A percentile compares a stretch with the other conserved stretches of the same genome.
Evolutionary conservation across 257 asterid genomes (phyloP).

Genomic region (Catharanthus roseus): DNA sequence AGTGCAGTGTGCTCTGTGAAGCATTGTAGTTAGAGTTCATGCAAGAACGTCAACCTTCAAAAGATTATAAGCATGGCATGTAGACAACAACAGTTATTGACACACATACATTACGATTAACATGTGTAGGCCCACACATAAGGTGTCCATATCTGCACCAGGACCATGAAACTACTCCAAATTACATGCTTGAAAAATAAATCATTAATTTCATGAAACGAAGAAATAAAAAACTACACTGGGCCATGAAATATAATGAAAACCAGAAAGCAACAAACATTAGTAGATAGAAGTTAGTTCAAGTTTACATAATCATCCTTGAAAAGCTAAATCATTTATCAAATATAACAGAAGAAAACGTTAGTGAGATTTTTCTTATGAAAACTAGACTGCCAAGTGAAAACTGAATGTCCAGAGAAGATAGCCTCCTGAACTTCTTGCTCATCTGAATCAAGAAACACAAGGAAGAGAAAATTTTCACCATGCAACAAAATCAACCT

Average conservation of each 20-base stretch:
- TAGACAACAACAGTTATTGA: too few species aligned
- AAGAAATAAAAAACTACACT: not conserved
- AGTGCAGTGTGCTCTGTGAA: constrained; percentile 78
- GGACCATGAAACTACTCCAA: constrained; percentile 32
- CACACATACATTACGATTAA: constrained; percentile 22
- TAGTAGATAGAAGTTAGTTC: not conserved
- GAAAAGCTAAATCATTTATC: not conserved
- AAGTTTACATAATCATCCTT: not conserved
- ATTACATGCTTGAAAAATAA: not conserved
- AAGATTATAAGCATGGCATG: not conserved
- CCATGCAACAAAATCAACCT: not conserved
- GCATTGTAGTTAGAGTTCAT: constrained; percentile 96
- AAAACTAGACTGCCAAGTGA: too few species aligned
- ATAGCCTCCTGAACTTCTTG: not conserved
- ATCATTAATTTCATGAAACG: not conserved
- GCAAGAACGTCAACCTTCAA: constrained; percentile 32
- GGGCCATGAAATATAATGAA: not conserved
- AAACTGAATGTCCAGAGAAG: not conserved
- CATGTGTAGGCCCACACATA: constrained; percentile 36
- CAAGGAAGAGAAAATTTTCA: not conserved
- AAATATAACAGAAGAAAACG: not conserved
- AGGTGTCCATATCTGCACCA: constrained; percentile 35
- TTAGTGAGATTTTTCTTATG: too few species aligned
- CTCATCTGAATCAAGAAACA: not conserved
- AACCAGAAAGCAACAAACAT: not conserved